Percentiles rank a stretch among this genome's conserved stretches.
Conservation (phyloP, 176 grass and related monocot species). For the Rhynchospora tenuis region DNA sequence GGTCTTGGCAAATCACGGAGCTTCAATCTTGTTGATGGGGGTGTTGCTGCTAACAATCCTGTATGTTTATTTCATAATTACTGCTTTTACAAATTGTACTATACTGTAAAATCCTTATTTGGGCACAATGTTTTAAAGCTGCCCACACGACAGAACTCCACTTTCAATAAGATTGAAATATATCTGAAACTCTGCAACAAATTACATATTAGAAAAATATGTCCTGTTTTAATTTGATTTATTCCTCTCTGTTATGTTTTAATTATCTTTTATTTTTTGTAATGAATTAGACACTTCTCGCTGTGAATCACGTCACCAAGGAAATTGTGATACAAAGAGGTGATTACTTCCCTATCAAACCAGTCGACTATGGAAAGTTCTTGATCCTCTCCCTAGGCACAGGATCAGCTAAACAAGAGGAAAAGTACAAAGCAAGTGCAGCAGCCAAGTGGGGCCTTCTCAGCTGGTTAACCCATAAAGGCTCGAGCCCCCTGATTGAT, state of each 20-base stretch:
- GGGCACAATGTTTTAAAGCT: too few relatives aligned
- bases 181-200: too few relatives aligned
- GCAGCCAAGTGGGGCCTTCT: conserved; percentile 47
- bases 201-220: too few relatives aligned
- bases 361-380: conserved; percentile 35
- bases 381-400: conserved; percentile 55
- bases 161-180: background rate
- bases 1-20: conserved; percentile 1
- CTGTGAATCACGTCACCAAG: conserved; percentile 46
- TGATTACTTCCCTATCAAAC: conserved; percentile 32
- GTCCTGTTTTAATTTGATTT: background rate
- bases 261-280: background rate
- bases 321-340: conserved; percentile 33
- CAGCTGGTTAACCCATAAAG: conserved; percentile 45
- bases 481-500: conserved; percentile 48
- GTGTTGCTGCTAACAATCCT: conserved; percentile 61
- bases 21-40: conserved; percentile 12
- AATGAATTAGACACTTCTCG: conserved; percentile 34
- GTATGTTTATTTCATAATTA: conserved; percentile 28
- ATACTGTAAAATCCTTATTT: too few relatives aligned
- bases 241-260: background rate
- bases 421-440: conserved; percentile 17
- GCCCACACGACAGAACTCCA: too few relatives aligned
- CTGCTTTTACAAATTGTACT: background rate
- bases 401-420: conserved; percentile 25